Evolutionary conservation across 306 rosid species (phyloP), one percentile per base, ranked within the genome.

Genomic region (Vigna mungo): DNA sequence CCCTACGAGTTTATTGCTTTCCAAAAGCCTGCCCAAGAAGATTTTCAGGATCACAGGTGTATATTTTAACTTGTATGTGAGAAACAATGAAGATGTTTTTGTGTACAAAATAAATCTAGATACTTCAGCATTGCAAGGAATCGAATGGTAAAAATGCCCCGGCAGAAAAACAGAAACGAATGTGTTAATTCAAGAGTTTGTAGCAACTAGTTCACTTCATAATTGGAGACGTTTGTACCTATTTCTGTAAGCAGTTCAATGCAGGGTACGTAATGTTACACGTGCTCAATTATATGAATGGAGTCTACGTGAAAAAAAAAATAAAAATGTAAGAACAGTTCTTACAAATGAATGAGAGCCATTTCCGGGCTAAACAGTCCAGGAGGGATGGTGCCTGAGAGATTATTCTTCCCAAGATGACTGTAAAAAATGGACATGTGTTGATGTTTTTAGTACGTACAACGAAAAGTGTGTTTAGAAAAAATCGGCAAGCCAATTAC

Each of bases 321-420:
- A 0, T n/a, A n/a, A 20, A 20, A 46, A 78, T 17, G n/a, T 68
- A 18, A 58, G 58, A 66, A 72, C 25, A 16, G 39, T 54, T 61
- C 93, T 89, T 87, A 89, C 93, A 87, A 51, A 79, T 89, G 93
- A 69, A 87, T 23, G 46, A 87, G 84, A 1, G 1, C 13, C 93
- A 87, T 85, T 14, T 83, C 66, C 14, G 81, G 8, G 77, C 79
- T 81, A 66, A 87, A 89, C n/a, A 87, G 88, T 59, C 55, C 1
- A 0, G 68, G 65, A 49, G 89, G 89, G 82, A 89, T 87, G 18
- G 0, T 1, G 36, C 88, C 93, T 12, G 82, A 54, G 58, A 89
- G 79, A 20, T 37, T 66, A 53, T 89, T 89, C 67, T 79, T 85
- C 77, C 87, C 88, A 72, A 89, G 68, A 82, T 89, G 93, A 81